These are phyloP conservation scores for Saccharomyces mikatae DNA, from an alignment of 805 yeast species.

Conservation along the genomic window DNA sequence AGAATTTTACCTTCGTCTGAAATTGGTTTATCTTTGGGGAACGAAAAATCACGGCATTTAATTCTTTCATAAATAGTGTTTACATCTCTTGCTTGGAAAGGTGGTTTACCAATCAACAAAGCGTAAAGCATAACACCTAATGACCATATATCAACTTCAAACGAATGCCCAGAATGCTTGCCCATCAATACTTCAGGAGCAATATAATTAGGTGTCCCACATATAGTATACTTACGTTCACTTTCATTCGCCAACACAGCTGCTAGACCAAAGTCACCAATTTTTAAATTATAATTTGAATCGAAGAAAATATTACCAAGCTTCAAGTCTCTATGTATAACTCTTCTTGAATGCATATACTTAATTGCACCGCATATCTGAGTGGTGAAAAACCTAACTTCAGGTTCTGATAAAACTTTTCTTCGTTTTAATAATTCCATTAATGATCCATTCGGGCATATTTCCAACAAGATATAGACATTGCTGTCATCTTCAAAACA, in stretches of 20 bases:
- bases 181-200: conserved; percentile 96
- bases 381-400: conserved; percentile 79
- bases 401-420: conserved; percentile 82
- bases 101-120: conserved; percentile 87
- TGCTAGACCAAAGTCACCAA: conserved; percentile 98
- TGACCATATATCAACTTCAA: conserved; percentile 96
- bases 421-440: conserved; percentile 87
- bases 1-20: conserved; percentile 66
- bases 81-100: conserved; percentile 94
- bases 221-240: conserved; percentile 82
- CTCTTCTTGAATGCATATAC: conserved; percentile 85
- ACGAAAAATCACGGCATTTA: conserved; percentile 67
- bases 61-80: conserved; percentile 87
- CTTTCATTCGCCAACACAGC: conserved; percentile 68
- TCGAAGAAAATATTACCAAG: conserved; percentile 94
- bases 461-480: conserved; percentile 87
- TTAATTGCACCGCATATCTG: conserved; percentile 92
- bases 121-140: conserved; percentile 95
- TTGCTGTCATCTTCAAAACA: conserved; percentile 95
- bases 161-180: conserved; percentile 80
- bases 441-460: conserved; percentile 89
- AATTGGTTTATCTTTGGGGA: conserved; percentile 62
- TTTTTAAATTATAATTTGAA: conserved; percentile 84
- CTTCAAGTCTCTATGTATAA: conserved; percentile 92
- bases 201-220: conserved; percentile 98